phyloP scores from a whole-genome alignment of 305 asterid genomes.

The Caryopteris hybrid region DNA sequence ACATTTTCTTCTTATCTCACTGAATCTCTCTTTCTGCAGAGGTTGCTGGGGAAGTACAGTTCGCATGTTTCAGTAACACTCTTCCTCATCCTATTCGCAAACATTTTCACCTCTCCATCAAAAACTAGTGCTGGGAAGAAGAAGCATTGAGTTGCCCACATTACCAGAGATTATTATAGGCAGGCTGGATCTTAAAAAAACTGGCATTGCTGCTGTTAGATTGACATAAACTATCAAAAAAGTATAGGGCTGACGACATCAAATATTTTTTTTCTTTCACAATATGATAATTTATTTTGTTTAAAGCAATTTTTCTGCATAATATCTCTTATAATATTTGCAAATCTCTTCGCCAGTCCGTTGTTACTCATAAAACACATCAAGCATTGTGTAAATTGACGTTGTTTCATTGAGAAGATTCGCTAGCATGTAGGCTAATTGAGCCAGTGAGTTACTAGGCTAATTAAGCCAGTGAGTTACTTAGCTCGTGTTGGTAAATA shows the following conservation, averaged over 20 bases:
- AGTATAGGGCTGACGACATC: neutral
- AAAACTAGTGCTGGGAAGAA: conserved; percentile 42
- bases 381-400: too few species aligned
- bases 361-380: too few species aligned
- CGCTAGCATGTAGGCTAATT: too few species aligned
- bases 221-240: neutral
- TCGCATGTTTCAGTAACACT: conserved; percentile 45
- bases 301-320: neutral
- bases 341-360: too few species aligned
- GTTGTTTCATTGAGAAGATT: too few species aligned
- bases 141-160: conserved; percentile 29
- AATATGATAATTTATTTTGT: neutral
- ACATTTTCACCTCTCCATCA: conserved; percentile 31
- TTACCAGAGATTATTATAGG: neutral
- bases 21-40: conserved; percentile 34
- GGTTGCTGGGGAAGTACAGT: conserved; percentile 41
- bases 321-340: too few species aligned
- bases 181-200: neutral
- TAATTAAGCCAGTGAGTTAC: too few species aligned
- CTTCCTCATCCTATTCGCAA: conserved; percentile 32
- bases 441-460: too few species aligned
- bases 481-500: too few species aligned
- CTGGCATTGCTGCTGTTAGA: conserved; percentile 15
- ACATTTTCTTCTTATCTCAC: neutral
- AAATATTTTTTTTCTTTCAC: neutral